Evolutionary conservation across 352 stramenopile species (phyloP).

Genomic region (Phytopythium mirpurense): DNA sequence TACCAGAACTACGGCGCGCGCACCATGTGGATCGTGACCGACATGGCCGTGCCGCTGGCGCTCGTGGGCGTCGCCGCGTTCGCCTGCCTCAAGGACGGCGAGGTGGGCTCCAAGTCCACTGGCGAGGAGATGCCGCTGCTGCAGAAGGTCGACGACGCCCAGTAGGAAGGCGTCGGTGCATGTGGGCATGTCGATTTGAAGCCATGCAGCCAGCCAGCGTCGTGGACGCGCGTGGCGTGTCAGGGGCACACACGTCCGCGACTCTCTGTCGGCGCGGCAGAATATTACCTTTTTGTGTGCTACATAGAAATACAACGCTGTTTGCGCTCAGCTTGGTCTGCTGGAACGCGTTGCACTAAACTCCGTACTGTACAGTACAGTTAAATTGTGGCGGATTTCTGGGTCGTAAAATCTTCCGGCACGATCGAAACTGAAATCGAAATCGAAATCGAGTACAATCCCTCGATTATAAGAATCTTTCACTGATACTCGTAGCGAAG

Average conservation of each 20-base stretch:
- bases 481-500: too few species aligned
- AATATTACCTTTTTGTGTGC: background rate
- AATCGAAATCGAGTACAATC: too few species aligned
- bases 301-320: background rate
- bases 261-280: too few species aligned
- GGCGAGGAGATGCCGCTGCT: conserved; percentile 3
- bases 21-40: conserved; percentile 50
- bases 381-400: too few species aligned
- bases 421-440: too few species aligned
- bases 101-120: conserved; percentile 2
- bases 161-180: background rate
- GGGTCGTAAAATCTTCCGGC: too few species aligned
- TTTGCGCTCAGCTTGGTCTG: background rate
- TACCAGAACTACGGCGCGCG: conserved; percentile 49
- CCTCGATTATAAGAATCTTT: too few species aligned
- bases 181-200: background rate
- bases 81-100: conserved; percentile 34
- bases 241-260: too few species aligned
- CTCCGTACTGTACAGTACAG: too few species aligned
- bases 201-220: background rate
- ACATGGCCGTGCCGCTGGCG: conserved; percentile 44
- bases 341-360: background rate
- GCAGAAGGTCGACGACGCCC: background rate
- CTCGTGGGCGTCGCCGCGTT: conserved; percentile 41
- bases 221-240: too few species aligned